Evolutionary conservation across 306 rosid genomes (phyloP).

Genomic region (Hippophae rhamnoides): DNA sequence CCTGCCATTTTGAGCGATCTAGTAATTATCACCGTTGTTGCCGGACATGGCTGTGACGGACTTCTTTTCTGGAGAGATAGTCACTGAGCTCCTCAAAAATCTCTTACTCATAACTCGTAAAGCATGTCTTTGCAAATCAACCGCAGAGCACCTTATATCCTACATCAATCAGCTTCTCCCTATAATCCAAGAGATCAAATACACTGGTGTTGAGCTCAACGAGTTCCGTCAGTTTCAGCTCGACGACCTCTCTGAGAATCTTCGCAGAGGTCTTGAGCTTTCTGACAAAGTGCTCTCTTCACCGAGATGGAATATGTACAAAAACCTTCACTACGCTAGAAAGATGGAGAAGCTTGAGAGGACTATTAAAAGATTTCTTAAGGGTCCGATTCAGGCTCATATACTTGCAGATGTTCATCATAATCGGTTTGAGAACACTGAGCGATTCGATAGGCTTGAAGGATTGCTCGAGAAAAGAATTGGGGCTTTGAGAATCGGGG

Average conservation of each 20-base stretch:
- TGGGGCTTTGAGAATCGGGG: constrained; percentile 55
- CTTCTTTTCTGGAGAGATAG: constrained; percentile 75
- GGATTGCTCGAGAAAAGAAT: constrained; percentile 44
- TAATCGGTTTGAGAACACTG: constrained; percentile 33
- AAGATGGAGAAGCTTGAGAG: constrained; percentile 78
- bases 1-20: background rate
- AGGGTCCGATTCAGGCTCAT: constrained; percentile 54
- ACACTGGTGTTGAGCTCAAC: constrained; percentile 69
- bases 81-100: constrained; percentile 59
- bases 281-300: constrained; percentile 44
- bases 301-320: constrained; percentile 67
- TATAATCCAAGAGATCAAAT: constrained; percentile 58
- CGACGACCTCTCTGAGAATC: constrained; percentile 49
- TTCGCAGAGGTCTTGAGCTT: constrained; percentile 50
- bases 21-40: background rate
- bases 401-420: constrained; percentile 75
- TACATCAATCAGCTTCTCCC: constrained; percentile 36
- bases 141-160: constrained; percentile 41
- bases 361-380: constrained; percentile 37
- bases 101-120: constrained; percentile 36
- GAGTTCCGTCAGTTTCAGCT: constrained; percentile 49
- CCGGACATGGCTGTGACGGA: constrained; percentile 51
- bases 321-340: constrained; percentile 44
- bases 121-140: constrained; percentile 42
- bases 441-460: constrained; percentile 56